Evolutionary conservation across 805 yeast genomes (phyloP), one percentile per base, ranked within the genome.

Genomic region (Ascoidea rubescens): DNA sequence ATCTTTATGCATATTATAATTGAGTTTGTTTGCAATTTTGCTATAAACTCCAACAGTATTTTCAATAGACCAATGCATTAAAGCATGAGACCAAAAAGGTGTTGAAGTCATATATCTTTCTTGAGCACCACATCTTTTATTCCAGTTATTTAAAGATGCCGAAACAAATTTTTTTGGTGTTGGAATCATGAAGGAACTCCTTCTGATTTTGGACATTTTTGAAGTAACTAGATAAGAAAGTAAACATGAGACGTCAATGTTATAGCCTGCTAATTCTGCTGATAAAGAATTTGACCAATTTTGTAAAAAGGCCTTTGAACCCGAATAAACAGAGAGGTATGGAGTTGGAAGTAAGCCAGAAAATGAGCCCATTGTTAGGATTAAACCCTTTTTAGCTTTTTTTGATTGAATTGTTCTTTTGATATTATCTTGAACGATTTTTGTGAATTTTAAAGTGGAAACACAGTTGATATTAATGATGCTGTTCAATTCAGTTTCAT

Each of bases 321-420:
- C 99, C 17, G 97, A 85, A 71, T 93, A 93, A 8, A 90, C 85
- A 17, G 98, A 96, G 60, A 93, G 75, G 59, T 80, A 75, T 28
- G 99, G 98, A 10, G 96, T 83, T 52, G 99, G 98, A 48, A 87
- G 73, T 59, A 90, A 74, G 4, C 98, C 99, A 51, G 96, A 96
- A 64, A 93, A 91, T 4, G 98, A 91, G 48, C 98, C 97, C 96
- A 93, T 87, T 33, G 93, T 89, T 59, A 93, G 72, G 54, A 93
- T 78, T 61, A 93, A 75, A 45, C 96, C 96, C 56, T 78, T 76
- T 53, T 72, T 70, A 46, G 63, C 58, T 30, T 62, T 59, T 45
- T 70, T 61, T 30, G 64, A 59, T 46, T 70, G 68, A 31, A 79
- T 73, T 46, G 86, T 77, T 14, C 72, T 68, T 44, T 73, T 65